Base-by-base conservation (phyloP, 225 moss, liverwort and hornwort genomes). In the Polytrichum commune region DNA sequence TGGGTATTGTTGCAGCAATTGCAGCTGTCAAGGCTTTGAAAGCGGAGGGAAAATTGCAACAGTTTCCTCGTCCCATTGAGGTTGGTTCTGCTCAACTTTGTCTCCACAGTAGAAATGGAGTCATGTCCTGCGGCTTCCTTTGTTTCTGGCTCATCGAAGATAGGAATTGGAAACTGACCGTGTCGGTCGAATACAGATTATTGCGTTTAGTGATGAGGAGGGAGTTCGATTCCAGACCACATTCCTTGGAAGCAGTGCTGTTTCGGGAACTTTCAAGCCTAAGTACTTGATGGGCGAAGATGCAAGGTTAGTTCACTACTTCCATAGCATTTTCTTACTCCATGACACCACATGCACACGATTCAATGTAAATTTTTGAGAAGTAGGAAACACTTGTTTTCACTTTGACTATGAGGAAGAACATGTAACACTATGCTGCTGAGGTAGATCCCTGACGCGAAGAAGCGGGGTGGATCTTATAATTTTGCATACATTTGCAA, bases 131-230 rank as follows among this genome's bases (percentile, higher is more conserved):
- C 79, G 73, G 65, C 73, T 69, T 67, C 78, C 70, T 57, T n/a
- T 26, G 9, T 29, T 22, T 35, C 9, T 74, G 84, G 69, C 66
- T 53, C 67, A 66, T 55, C 26, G 69, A 67, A 73, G 72, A 25
- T 54, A 32, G 70, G 63, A 78, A 79, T 80, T 79, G 79, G 67
- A 63, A 76, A 81, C 73, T 69, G 76, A 70, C 74, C 74, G 72
- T 71, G 33, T 60, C 66, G 67, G 80, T 76, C 83, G 68, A 74
- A 73, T 78, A 81, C 84, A 97, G 97, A 90, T 97, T 32, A 98
- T 98, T 81, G 97, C 97, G 60, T 98, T 98, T 77, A 98, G 97
- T 78, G 97, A 98, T 71, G 97, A 98, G 82, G 97, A 98, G 86
- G 97, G 97, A 72, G 88, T 95, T 24, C 91, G 97, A 27, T 98